Conservation (phyloP, 2,329 filamentous ascomycete species). For the Nothophaeocryptopus gaeumannii region DNA sequence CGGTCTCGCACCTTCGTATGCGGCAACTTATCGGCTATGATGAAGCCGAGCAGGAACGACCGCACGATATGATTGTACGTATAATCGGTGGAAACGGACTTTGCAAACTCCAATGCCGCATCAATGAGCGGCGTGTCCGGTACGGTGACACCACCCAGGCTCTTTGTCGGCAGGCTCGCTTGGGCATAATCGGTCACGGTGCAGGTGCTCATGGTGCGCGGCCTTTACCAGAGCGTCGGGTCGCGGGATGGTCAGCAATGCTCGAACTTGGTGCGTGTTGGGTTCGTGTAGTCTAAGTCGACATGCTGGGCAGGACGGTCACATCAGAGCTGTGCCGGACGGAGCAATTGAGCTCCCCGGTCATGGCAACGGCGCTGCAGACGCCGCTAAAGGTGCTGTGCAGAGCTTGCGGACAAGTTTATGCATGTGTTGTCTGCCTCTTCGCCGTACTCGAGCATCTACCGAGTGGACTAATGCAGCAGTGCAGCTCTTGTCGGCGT, state of each 20-base stretch:
- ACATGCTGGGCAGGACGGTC: no score
- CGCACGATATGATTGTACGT: constrained; percentile 43
- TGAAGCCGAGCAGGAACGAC: constrained; percentile 38
- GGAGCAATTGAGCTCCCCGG: no score
- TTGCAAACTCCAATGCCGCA: constrained; percentile 36
- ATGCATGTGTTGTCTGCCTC: background rate
- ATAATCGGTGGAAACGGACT: constrained; percentile 29
- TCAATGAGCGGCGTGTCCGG: constrained; percentile 39
- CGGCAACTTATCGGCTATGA: constrained; percentile 36
- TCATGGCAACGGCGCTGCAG: no score
- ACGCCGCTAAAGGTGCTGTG: no score
- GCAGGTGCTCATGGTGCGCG: background rate
- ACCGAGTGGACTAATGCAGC: no score
- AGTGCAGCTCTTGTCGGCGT: no score
- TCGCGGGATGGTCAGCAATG: background rate
- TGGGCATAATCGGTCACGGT: background rate
- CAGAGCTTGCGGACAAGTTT: no score
- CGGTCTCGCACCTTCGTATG: constrained; percentile 22
- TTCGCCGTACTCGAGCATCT: no score
- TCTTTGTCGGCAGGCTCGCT: background rate
- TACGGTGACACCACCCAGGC: constrained; percentile 34
- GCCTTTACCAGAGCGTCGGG: constrained; percentile 1
- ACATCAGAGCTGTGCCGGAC: no score
- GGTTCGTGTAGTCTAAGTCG: background rate
- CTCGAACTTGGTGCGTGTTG: background rate